A percentile compares a stretch with the other conserved stretches of the same genome.
phyloP scores from a whole-genome alignment of 306 rosid species.

The Trifolium repens region DNA sequence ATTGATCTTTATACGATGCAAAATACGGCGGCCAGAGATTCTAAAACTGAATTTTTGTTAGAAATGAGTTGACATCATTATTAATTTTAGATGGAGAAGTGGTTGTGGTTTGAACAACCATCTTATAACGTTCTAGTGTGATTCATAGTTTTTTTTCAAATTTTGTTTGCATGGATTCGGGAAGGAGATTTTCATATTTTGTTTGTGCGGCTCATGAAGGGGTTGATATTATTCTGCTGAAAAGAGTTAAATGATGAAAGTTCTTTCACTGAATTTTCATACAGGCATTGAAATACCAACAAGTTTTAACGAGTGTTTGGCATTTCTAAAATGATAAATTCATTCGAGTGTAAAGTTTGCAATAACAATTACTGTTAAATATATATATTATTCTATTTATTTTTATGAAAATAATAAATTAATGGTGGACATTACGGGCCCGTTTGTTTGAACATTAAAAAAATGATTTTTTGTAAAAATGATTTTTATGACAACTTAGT shows the following conservation, averaged over 20 bases:
- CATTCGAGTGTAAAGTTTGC: no score
- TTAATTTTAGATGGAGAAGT: conserved; percentile 3
- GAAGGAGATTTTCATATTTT: no score
- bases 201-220: conserved; percentile 14
- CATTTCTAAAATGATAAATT: not conserved
- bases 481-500: no score
- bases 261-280: conserved; percentile 2
- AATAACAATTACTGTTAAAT: no score
- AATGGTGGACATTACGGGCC: no score
- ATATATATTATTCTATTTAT: no score
- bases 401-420: no score
- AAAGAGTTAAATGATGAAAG: not conserved
- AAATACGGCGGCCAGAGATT: conserved; percentile 13
- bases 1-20: conserved; percentile 24
- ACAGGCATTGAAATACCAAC: not conserved
- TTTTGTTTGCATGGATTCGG: no score
- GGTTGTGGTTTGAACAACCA: conserved; percentile 9
- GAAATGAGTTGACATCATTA: conserved; percentile 14
- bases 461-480: no score
- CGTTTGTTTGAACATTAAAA: no score
- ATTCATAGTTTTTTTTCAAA: conserved; percentile 14
- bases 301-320: not conserved
- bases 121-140: conserved; percentile 7
- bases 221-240: not conserved
- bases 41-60: conserved; percentile 35